Conservation (phyloP, 2,329 filamentous ascomycete genomes). For the Pseudogymnoascus sp. region DNA sequence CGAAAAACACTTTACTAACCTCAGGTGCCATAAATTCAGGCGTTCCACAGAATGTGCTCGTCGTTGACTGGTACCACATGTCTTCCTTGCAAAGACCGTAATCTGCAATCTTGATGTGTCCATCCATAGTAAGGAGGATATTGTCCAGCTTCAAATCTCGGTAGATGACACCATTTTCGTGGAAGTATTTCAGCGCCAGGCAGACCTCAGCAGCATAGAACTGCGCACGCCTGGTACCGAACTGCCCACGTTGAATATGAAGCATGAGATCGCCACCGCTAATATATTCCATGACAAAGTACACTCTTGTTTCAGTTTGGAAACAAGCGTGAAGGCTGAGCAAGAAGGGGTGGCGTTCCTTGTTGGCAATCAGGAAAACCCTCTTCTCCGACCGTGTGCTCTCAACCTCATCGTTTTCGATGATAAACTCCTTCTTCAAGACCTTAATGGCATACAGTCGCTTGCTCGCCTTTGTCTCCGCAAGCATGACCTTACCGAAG, state of each 20-base stretch:
- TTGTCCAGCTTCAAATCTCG: conserved; percentile 76
- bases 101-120: conserved; percentile 97
- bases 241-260: conserved; percentile 95
- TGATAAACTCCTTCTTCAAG: conserved; percentile 99
- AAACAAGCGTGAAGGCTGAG: conserved; percentile 95
- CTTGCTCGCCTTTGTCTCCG: conserved; percentile 87
- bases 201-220: conserved; percentile 98
- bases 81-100: conserved; percentile 99
- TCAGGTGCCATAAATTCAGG: conserved; percentile 99
- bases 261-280: conserved; percentile 98
- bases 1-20: conserved; percentile 42
- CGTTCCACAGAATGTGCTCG: conserved; percentile 98
- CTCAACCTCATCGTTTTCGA: conserved; percentile 98
- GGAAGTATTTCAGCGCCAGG: conserved; percentile 96
- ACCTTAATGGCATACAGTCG: conserved; percentile 98
- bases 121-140: conserved; percentile 88
- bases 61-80: conserved; percentile 98
- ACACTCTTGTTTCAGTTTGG: conserved; percentile 95
- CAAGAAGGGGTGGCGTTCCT: conserved; percentile 92
- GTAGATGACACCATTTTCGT: conserved; percentile 98
- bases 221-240: conserved; percentile 93
- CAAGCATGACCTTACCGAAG: conserved; percentile 99
- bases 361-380: conserved; percentile 94
- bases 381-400: conserved; percentile 96
- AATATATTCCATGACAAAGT: conserved; percentile 99